A percentile compares a stretch with the other conserved stretches of the same genome.
Evolutionary conservation across 257 asterid species (phyloP).

Genomic region (Primulina eburnea): DNA sequence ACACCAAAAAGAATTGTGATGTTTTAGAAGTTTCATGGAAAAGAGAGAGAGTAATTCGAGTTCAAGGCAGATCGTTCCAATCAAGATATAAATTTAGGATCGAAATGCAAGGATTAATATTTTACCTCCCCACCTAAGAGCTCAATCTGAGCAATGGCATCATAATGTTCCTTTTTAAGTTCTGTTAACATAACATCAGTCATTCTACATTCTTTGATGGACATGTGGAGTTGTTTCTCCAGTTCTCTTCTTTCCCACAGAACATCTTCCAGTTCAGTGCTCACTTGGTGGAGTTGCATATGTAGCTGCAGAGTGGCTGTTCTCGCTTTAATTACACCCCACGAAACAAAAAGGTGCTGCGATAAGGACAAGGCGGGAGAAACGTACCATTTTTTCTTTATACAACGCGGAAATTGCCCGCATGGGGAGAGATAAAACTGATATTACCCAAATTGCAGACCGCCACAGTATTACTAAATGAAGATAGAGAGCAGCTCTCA

Average conservation of each 20-base stretch:
- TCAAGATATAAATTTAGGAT: background rate
- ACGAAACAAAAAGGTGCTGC: background rate
- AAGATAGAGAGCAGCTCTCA: constrained; percentile 40
- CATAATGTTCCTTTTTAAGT: constrained; percentile 63
- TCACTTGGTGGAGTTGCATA: constrained; percentile 42
- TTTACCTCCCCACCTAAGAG: constrained; percentile 49
- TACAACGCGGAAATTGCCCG: constrained; percentile 50
- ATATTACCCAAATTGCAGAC: constrained; percentile 31
- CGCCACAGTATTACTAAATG: constrained; percentile 27
- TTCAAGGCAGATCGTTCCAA: background rate
- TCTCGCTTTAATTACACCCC: constrained; percentile 11
- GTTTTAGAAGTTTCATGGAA: background rate
- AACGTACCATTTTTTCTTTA: constrained; percentile 47
- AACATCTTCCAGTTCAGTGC: constrained; percentile 41
- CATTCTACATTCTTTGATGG: constrained; percentile 37
- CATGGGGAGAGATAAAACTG: constrained; percentile 51
- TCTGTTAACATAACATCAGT: constrained; percentile 47
- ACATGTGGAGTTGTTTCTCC: constrained; percentile 33
- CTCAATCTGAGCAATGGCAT: constrained; percentile 52
- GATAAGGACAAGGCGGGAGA: constrained; percentile 7
- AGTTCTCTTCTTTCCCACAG: constrained; percentile 49
- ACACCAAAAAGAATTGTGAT: background rate
- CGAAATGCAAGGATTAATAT: background rate
- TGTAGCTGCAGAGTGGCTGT: constrained; percentile 52
- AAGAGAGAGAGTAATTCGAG: too few relatives aligned